phyloP scores from a whole-genome alignment of 2,329 filamentous ascomycete genomes.

The Chrysoporthe austroafricana region DNA sequence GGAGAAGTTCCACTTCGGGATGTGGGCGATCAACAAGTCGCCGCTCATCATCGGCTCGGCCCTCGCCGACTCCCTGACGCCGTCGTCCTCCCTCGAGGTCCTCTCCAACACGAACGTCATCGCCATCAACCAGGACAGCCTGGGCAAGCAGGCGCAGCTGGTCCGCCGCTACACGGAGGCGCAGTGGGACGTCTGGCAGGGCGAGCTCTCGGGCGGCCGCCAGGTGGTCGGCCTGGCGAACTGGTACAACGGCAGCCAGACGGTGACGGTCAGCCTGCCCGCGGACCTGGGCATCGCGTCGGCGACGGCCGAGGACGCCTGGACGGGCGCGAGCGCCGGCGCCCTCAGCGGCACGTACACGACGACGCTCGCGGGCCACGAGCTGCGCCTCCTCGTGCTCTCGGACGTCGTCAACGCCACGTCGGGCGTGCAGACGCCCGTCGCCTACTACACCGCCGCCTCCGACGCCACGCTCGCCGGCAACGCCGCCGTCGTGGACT shows the following conservation, averaged over 20 bases:
- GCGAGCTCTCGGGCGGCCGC: conserved; percentile 47
- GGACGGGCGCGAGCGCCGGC: conserved; percentile 42
- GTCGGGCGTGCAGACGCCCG: conserved; percentile 25
- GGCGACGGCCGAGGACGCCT: conserved; percentile 46
- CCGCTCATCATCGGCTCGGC: conserved; percentile 53
- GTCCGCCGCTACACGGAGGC: conserved; percentile 51
- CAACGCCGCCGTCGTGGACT: conserved; percentile 40
- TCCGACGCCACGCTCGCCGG: conserved; percentile 43
- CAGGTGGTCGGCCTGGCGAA: conserved; percentile 53
- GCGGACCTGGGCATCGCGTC: conserved; percentile 44
- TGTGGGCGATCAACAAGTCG: conserved; percentile 58
- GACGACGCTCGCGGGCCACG: conserved; percentile 42
- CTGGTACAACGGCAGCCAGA: conserved; percentile 50
- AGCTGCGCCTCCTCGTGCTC: conserved; percentile 45
- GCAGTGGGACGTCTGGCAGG: conserved; percentile 56
- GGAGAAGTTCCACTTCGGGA: conserved; percentile 55
- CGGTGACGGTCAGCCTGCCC: conserved; percentile 46
- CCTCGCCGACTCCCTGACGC: conserved; percentile 43
- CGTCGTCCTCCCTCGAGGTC: conserved; percentile 45
- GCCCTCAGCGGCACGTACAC: conserved; percentile 39
- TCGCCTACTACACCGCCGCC: conserved; percentile 45
- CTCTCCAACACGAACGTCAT: conserved; percentile 58
- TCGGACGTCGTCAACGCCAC: conserved; percentile 38
- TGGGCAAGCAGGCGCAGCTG: conserved; percentile 56
- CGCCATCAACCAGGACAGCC: conserved; percentile 59